phyloP scores from a whole-genome alignment of 345 rosid species.

The Carallia brachiata region DNA sequence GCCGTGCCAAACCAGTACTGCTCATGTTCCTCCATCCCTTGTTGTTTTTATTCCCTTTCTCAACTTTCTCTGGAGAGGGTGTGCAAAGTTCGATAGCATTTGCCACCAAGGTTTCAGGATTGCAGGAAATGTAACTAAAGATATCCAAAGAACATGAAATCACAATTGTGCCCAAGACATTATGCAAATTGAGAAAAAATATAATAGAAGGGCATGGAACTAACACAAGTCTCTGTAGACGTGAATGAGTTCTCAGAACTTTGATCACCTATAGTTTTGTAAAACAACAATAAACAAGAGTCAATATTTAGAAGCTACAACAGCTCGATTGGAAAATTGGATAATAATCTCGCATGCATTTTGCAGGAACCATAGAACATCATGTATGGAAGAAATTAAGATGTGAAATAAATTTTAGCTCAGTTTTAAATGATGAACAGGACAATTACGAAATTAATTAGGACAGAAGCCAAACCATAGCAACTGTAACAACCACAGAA shows the following conservation, averaged over 20 bases:
- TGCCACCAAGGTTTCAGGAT: constrained; percentile 88
- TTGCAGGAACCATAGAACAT: not conserved
- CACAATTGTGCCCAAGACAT: not conserved
- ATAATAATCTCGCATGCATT: not conserved
- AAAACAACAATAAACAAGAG: not conserved
- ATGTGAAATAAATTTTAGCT: not conserved
- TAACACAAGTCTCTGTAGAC: constrained; percentile 73
- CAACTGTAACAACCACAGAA: no score
- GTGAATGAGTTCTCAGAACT: constrained; percentile 75
- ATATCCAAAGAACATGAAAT: constrained; percentile 9
- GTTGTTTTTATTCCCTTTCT: constrained; percentile 65
- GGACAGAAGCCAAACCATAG: not conserved
- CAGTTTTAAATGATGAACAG: not conserved
- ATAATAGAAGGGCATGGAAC: constrained; percentile 30
- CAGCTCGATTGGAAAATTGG: not conserved
- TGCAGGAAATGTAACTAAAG: constrained; percentile 85
- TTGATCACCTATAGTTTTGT: constrained; percentile 60
- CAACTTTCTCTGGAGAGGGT: constrained; percentile 57
- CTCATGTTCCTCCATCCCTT: constrained; percentile 71
- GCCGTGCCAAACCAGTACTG: constrained; percentile 79
- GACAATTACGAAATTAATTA: not conserved
- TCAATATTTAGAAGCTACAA: not conserved
- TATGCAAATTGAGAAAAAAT: not conserved
- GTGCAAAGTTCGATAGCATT: constrained; percentile 95
- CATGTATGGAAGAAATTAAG: not conserved